Evolutionary conservation across 192 early-diverging fungal species (phyloP), one percentile per base, ranked within the genome.

Genomic region (Ambispora gerdemannii): DNA sequence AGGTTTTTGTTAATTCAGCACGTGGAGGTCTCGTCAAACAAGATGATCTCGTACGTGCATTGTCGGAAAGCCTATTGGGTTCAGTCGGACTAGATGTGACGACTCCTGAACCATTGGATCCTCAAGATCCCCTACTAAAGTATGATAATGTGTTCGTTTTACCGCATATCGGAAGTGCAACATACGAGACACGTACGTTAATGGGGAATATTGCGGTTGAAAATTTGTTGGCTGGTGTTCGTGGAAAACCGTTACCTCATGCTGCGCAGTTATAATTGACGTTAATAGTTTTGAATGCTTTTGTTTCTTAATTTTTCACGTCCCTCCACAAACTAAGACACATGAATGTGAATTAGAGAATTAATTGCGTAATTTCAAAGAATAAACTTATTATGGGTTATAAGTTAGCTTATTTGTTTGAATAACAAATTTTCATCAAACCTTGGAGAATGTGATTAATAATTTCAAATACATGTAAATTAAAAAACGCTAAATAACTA

Each of bases 31-130:
- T 95, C 59, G 84, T 96, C 13, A 75, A 91, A 61, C 94, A 96
- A 62, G 78, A 80, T 27, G 91, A 86, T 67, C 71, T 92, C 70
- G 79, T 88, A 22, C 73, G 73, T 3, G 92, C 92, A 8, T 74
- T 96, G 52, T 75, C 84, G 30, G 78, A 81, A 11, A 77, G 80
- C 0, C 51, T 67, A 34, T 75, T 94, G 52, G 89, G 84, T 4
- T 83, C 81, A 25, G 91, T 87, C 3, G 94, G 91, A n/a, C 72
- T 95, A 60, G 93, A 96, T 76, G 92, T 95, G 8, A 94, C 90
- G 0, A 87, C 86, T 22, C 94, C 94, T 0, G 94, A 96, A 76
- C 94, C 93, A 6, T 67, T 96, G 49, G 81, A 84, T 7, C 34
- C 64, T 0, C 80, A 88, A 56, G 84, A 90, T 63, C 82, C 81